These are phyloP conservation scores for Rhodotorula sp. DNA, from an alignment of 1,284 basidiomycete species.

Conservation along the genomic window DNA sequence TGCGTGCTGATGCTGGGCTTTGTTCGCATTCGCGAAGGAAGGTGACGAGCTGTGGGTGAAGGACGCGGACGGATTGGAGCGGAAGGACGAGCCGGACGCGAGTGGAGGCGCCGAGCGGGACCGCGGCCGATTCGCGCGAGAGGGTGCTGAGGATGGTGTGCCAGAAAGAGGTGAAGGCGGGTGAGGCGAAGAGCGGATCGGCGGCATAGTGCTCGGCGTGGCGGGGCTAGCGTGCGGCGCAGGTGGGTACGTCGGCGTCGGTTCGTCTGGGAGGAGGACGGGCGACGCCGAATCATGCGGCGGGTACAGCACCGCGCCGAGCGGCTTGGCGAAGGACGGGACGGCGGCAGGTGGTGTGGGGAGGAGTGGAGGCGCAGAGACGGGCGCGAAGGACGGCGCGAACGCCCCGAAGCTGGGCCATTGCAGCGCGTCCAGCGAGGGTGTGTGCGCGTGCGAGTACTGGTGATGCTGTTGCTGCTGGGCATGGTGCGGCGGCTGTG, in stretches of 20 bases:
- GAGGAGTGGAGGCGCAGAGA: neutral
- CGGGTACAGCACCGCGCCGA: conserved; percentile 20
- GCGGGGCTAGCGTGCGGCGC: conserved; percentile 10
- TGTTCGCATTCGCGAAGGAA: neutral
- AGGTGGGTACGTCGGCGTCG: conserved; percentile 2
- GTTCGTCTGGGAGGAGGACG: conserved; percentile 7
- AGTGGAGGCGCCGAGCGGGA: too few relatives aligned
- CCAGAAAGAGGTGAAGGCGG: neutral
- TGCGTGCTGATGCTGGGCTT: neutral
- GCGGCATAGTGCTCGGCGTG: neutral
- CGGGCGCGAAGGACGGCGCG: conserved; percentile 5
- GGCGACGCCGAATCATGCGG: conserved; percentile 11
- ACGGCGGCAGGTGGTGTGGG: neutral
- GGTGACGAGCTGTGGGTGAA: neutral
- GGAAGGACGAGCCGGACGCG: too few relatives aligned
- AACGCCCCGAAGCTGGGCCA: conserved; percentile 14
- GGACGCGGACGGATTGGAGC: neutral
- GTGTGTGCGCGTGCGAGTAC: neutral
- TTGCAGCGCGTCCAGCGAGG: neutral
- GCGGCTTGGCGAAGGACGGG: neutral
- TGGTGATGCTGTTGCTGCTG: neutral
- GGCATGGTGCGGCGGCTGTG: neutral
- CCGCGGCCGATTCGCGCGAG: neutral
- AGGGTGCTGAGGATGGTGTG: too few relatives aligned
- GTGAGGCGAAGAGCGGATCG: neutral